phyloP scores from a whole-genome alignment of 176 grass and related monocot species.

The Themeda triandra region DNA sequence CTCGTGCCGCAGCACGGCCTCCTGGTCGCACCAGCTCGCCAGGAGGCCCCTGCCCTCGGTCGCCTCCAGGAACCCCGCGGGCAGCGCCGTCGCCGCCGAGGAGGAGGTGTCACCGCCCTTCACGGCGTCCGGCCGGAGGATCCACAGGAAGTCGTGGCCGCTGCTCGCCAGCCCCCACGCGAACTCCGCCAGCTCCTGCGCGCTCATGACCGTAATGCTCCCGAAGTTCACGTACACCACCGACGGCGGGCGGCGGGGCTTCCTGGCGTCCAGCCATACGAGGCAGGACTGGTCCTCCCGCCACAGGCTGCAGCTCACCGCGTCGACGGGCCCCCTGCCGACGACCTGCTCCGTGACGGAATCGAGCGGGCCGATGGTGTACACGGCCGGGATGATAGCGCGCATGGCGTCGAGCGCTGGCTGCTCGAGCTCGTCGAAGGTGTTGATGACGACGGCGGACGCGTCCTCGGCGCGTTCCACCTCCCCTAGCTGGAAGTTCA shows the following conservation, averaged over 20 bases:
- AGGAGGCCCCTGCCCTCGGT: conserved; percentile 26
- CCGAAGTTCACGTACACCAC: conserved; percentile 51
- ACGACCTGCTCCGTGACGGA: background rate
- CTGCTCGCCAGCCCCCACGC: conserved; percentile 71
- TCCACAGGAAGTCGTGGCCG: conserved; percentile 59
- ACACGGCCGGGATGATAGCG: conserved; percentile 22
- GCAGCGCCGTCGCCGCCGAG: background rate
- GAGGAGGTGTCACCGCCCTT: conserved; percentile 5
- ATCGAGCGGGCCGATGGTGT: conserved; percentile 41
- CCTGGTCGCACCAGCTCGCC: conserved; percentile 45
- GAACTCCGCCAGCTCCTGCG: conserved; percentile 46
- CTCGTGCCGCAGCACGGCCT: conserved; percentile 34
- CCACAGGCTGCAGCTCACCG: conserved; percentile 10
- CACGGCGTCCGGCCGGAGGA: conserved; percentile 52
- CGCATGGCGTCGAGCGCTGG: conserved; percentile 34
- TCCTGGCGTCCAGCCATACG: conserved; percentile 33
- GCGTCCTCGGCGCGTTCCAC: conserved; percentile 5
- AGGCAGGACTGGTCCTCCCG: background rate
- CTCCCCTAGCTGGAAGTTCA: conserved; percentile 17
- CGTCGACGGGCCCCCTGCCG: background rate
- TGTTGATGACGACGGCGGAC: conserved; percentile 37
- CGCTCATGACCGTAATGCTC: conserved; percentile 17
- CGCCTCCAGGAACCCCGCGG: conserved; percentile 29
- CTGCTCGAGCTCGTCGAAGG: conserved; percentile 41
- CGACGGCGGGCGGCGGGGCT: background rate